Percentiles rank a stretch among this genome's conserved stretches.
Conservation (phyloP, 768 basidiomycete species). For the Russula brevipes region DNA sequence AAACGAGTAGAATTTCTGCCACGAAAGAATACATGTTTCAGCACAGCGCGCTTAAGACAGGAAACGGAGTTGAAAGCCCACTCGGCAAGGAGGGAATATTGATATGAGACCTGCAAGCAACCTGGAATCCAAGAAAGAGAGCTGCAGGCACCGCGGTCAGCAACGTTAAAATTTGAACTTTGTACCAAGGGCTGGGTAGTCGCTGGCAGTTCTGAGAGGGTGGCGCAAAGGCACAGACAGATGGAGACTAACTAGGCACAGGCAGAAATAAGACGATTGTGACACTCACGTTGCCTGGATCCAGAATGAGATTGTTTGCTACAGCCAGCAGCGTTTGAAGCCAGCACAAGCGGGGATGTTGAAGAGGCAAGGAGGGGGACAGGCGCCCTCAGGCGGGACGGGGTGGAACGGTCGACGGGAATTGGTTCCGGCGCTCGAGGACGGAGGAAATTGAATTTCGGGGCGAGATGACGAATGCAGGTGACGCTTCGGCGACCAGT, state of each 20-base stretch:
- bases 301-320: not conserved
- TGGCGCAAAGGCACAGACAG: not conserved
- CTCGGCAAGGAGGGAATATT: not conserved
- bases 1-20: conserved; percentile 15
- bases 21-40: conserved; percentile 12
- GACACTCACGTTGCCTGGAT: conserved; percentile 13
- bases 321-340: conserved; percentile 5
- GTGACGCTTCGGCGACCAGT: conserved; percentile 24
- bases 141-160: not conserved
- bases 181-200: not conserved
- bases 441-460: conserved; percentile 22
- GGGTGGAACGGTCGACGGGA: conserved; percentile 7
- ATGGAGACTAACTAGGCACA: not conserved
- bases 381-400: conserved; percentile 15
- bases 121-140: not conserved
- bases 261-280: not conserved
- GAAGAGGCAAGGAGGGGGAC: conserved; percentile 2
- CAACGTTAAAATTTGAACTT: not conserved
- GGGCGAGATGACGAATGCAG: conserved; percentile 21
- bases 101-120: conserved; percentile 7
- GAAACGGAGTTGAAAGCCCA: not conserved
- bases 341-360: conserved; percentile 11
- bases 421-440: conserved; percentile 20
- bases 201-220: not conserved
- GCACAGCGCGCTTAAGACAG: not conserved